These are phyloP conservation scores for Entonaema liquescens DNA, from an alignment of 495 filamentous ascomycete species.

Conservation along the genomic window DNA sequence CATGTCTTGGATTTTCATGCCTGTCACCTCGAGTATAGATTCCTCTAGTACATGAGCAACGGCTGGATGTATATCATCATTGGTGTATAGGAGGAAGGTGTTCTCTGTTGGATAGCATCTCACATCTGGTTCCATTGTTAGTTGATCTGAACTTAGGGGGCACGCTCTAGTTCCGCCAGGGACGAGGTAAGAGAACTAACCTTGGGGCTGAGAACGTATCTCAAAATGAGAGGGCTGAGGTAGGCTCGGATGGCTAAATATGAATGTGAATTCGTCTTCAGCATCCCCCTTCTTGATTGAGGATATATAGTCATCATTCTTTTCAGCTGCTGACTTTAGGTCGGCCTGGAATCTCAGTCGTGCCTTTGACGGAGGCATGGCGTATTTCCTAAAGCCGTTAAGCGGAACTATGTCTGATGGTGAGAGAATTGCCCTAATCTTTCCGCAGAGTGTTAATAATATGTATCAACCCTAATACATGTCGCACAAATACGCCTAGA, in stretches of 20 bases:
- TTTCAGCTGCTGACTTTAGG: slow-evolving; percentile 31
- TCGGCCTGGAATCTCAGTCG: slow-evolving; percentile 28
- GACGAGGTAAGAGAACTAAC: slow-evolving; percentile 47
- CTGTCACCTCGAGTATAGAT: slow-evolving; percentile 22
- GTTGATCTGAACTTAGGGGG: not conserved
- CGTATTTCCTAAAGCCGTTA: not conserved
- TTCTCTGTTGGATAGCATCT: slow-evolving; percentile 44
- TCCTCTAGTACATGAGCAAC: slow-evolving; percentile 41
- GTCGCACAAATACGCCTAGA: not conserved
- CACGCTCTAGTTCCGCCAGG: no score
- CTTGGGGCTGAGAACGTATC: slow-evolving; percentile 63
- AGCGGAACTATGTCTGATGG: not conserved
- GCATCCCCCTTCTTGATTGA: slow-evolving; percentile 65
- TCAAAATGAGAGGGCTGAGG: slow-evolving; percentile 48
- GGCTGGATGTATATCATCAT: slow-evolving; percentile 43
- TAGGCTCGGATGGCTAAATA: slow-evolving; percentile 47
- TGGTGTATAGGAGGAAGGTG: slow-evolving; percentile 50
- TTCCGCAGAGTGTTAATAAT: not conserved
- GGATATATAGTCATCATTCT: slow-evolving; percentile 17
- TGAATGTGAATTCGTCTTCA: slow-evolving; percentile 70
- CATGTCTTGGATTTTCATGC: slow-evolving; percentile 43
- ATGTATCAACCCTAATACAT: not conserved
- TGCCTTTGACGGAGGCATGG: slow-evolving; percentile 18
- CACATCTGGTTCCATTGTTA: slow-evolving; percentile 40
- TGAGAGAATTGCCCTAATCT: not conserved